phyloP scores from a whole-genome alignment of 306 rosid species.

The Corylus avellana region DNA sequence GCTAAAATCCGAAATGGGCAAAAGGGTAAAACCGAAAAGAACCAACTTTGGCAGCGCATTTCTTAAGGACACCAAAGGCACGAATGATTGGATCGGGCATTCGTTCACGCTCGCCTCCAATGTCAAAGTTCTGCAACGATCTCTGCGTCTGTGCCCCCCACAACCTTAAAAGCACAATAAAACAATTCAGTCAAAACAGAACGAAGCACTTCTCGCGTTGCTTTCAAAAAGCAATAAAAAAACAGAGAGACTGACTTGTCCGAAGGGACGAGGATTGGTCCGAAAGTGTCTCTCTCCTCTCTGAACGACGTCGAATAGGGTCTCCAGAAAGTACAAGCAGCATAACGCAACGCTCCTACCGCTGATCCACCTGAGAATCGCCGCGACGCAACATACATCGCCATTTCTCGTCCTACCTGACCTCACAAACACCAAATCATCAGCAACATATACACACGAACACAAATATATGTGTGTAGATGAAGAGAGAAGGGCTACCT shows the following conservation, averaged over 20 bases:
- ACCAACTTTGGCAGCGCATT: slow-evolving; percentile 84
- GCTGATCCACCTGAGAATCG: slow-evolving; percentile 52
- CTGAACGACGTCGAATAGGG: slow-evolving; percentile 69
- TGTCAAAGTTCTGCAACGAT: slow-evolving; percentile 90
- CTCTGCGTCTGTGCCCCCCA: slow-evolving; percentile 99
- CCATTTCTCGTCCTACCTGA: slow-evolving; percentile 36
- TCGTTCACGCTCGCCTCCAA: slow-evolving; percentile 94
- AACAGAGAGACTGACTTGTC: slow-evolving; percentile 60
- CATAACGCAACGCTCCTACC: slow-evolving; percentile 40
- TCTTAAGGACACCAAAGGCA: slow-evolving; percentile 87
- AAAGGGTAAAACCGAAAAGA: neutral
- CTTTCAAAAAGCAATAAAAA: neutral
- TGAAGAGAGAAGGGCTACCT: neutral
- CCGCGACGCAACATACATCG: slow-evolving; percentile 55
- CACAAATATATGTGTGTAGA: neutral
- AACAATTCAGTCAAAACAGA: neutral
- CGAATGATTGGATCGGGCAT: slow-evolving; percentile 97
- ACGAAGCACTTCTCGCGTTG: too few relatives aligned
- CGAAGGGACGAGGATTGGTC: slow-evolving; percentile 90
- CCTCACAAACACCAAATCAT: neutral
- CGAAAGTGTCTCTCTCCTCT: slow-evolving; percentile 92
- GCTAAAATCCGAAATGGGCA: neutral
- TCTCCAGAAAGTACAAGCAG: slow-evolving; percentile 37
- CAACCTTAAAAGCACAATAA: slow-evolving; percentile 38
- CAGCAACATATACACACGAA: neutral